Conservation (phyloP, 2,329 filamentous ascomycete genomes). For the Alternaria dauci region DNA sequence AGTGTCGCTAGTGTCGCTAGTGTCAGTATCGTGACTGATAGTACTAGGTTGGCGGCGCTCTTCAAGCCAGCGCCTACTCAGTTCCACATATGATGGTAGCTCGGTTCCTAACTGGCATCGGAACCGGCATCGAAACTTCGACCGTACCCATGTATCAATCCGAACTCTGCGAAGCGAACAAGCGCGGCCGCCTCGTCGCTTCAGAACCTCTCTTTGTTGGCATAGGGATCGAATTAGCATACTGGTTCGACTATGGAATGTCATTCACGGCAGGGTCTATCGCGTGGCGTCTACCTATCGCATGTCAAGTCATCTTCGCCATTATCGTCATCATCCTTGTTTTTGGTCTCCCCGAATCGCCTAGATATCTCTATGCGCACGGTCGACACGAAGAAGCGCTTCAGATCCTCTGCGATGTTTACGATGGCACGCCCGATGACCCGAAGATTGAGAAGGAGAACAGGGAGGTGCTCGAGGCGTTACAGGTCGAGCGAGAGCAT, state of each 20-base stretch:
- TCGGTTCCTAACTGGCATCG: constrained; percentile 61
- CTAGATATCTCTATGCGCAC: constrained; percentile 40
- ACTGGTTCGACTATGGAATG: constrained; percentile 54
- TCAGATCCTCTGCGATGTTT: constrained; percentile 60
- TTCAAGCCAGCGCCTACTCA: constrained; percentile 48
- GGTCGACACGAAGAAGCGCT: constrained; percentile 58
- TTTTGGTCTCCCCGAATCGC: constrained; percentile 42
- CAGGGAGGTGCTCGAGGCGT: constrained; percentile 46
- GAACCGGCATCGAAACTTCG: constrained; percentile 63
- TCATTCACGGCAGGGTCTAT: constrained; percentile 53
- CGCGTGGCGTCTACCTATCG: constrained; percentile 59
- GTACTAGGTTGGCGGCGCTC: constrained; percentile 45
- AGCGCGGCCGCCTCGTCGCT: constrained; percentile 67
- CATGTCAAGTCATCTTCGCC: constrained; percentile 57
- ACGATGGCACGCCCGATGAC: constrained; percentile 58
- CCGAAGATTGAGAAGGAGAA: constrained; percentile 64
- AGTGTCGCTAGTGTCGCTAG: no score
- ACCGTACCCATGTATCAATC: constrained; percentile 64
- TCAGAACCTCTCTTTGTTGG: constrained; percentile 62
- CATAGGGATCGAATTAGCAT: constrained; percentile 57
- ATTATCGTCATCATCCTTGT: constrained; percentile 55
- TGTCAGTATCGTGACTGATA: background rate
- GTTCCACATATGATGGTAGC: constrained; percentile 60
- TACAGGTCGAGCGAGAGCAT: constrained; percentile 48
- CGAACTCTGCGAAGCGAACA: constrained; percentile 62